Evolutionary conservation across 176 grass and related monocot genomes (phyloP).

Genomic region (Triticum urartu): DNA sequence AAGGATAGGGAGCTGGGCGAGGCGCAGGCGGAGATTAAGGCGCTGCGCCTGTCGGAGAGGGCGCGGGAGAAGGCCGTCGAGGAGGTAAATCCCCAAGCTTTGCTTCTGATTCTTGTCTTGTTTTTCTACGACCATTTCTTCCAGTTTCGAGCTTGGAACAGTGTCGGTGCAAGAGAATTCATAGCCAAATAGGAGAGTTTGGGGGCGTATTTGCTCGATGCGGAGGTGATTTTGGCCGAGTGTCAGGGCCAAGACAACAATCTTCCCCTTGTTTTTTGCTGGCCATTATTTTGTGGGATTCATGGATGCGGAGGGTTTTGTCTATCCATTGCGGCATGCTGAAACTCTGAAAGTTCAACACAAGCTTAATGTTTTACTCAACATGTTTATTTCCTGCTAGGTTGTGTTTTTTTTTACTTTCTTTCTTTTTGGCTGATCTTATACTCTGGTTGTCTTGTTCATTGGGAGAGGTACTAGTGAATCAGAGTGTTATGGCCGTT

Average conservation of each 20-base stretch:
- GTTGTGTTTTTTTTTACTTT: not conserved
- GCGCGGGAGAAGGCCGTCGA: conserved; percentile 90
- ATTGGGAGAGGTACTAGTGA: not conserved
- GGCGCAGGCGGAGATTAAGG: conserved; percentile 83
- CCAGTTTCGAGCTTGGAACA: not conserved
- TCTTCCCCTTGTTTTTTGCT: not conserved
- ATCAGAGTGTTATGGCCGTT: not conserved
- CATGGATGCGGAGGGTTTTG: not conserved
- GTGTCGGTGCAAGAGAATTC: not conserved
- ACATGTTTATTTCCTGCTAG: not conserved
- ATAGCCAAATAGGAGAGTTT: not conserved
- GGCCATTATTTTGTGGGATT: not conserved
- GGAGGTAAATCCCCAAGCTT: conserved; percentile 51
- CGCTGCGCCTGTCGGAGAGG: conserved; percentile 82
- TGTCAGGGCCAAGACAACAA: not conserved
- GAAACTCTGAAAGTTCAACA: not conserved
- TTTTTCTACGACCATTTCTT: not conserved
- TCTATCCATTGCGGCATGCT: not conserved
- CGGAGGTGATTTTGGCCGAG: not conserved
- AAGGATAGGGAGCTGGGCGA: conserved; percentile 92
- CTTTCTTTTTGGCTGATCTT: not conserved
- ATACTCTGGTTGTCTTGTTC: conserved; percentile 1
- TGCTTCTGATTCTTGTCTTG: not conserved
- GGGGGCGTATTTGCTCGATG: not conserved
- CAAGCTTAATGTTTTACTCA: not conserved